These are phyloP conservation scores for Cercospora brassicicola DNA, from an alignment of 2,329 filamentous ascomycete genomes.

Conservation along the genomic window DNA sequence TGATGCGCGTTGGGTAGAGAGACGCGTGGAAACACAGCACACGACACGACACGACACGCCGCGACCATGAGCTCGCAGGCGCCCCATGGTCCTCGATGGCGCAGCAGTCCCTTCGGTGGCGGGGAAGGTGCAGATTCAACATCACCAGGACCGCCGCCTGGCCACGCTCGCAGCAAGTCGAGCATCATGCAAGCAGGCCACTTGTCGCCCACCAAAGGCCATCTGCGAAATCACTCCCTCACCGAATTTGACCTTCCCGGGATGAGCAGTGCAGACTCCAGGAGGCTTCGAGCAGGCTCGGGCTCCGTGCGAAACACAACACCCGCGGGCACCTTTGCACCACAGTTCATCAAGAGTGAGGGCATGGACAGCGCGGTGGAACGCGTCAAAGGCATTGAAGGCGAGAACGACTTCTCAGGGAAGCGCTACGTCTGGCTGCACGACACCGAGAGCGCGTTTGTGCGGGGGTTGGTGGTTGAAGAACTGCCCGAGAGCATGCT, in stretches of 20 bases:
- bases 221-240: constrained; percentile 68
- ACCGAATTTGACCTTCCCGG: constrained; percentile 48
- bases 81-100: constrained; percentile 66
- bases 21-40: constrained; percentile 27
- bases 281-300: constrained; percentile 55
- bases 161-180: constrained; percentile 69
- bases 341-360: constrained; percentile 90
- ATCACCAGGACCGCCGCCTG: constrained; percentile 58
- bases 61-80: constrained; percentile 55
- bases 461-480: constrained; percentile 88
- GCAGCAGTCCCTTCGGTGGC: constrained; percentile 77
- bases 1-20: constrained; percentile 20
- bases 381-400: constrained; percentile 73
- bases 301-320: constrained; percentile 65
- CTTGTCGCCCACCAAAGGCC: constrained; percentile 49
- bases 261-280: constrained; percentile 31
- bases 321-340: constrained; percentile 83
- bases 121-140: constrained; percentile 62
- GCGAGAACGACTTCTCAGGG: constrained; percentile 97
- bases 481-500: constrained; percentile 70
- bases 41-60: constrained; percentile 18
- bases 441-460: constrained; percentile 81
- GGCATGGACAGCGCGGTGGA: constrained; percentile 63
- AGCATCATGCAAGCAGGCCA: constrained; percentile 66
- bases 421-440: constrained; percentile 98